phyloP scores from a whole-genome alignment of 352 stramenopile genomes.

The Globisporangium megalacanthum region DNA sequence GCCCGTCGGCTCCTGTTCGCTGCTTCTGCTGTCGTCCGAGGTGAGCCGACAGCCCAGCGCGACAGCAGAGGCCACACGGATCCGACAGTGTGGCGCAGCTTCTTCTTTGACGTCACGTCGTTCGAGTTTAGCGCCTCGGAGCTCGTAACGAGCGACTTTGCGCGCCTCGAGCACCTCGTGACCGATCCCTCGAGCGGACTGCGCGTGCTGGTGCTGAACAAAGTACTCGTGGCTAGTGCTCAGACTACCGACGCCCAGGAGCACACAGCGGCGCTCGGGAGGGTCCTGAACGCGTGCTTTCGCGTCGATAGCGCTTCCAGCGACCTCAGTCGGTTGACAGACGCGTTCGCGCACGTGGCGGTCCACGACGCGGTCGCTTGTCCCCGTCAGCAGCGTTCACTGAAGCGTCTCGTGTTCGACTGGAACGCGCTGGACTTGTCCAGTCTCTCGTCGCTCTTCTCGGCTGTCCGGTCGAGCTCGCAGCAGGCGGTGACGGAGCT shows the following conservation, averaged over 20 bases:
- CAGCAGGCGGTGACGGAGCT: constrained; percentile 15
- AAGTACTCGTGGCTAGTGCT: constrained; percentile 2
- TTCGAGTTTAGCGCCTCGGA: constrained; percentile 5
- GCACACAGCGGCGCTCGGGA: constrained; percentile 14
- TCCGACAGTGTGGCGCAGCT: constrained; percentile 5
- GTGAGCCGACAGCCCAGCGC: too few relatives aligned
- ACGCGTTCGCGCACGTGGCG: not conserved
- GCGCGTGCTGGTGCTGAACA: constrained; percentile 23
- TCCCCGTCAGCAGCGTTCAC: not conserved
- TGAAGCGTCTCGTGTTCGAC: constrained; percentile 24
- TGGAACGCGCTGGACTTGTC: constrained; percentile 20
- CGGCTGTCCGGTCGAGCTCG: constrained; percentile 19
- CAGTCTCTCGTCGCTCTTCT: constrained; percentile 37
- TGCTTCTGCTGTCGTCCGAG: too few relatives aligned
- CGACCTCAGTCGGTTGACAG: not conserved
- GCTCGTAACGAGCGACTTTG: constrained; percentile 6
- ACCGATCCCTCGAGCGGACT: not conserved
- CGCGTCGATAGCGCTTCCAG: not conserved
- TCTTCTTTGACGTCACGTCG: not conserved
- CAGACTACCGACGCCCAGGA: not conserved
- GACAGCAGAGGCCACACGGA: too few relatives aligned
- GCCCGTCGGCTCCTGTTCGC: not conserved
- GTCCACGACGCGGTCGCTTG: too few relatives aligned
- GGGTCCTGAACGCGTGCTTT: constrained; percentile 26
- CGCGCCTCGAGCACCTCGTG: constrained; percentile 3